Evolutionary conservation across 257 asterid genomes (phyloP), one percentile per base, ranked within the genome.

Genomic region (Nyctanthes arbortristis): DNA sequence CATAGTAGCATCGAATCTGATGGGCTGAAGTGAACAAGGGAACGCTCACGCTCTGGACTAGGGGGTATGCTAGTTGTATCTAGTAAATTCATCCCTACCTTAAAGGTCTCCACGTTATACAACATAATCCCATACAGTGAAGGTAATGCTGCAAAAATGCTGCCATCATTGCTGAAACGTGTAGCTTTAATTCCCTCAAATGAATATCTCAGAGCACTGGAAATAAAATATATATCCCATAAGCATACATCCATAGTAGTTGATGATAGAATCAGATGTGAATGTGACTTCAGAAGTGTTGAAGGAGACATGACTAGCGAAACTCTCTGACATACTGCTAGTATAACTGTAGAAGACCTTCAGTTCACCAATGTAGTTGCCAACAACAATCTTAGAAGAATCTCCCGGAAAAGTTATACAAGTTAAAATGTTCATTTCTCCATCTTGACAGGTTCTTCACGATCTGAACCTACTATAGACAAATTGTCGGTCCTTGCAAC

Each of bases 381-480:
- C 98, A 7, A 78, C 88, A 70, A 87, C 96, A 65, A 93, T 71
- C 79, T 86, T 88, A 5, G 96, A 83, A 73, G 92, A 82, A 77
- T 91, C 97, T 27, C 94, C 96, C 40, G 91, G 93, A 71, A 91
- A 91, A 63, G 96, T 59, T 68, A 87, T 73, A 75, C 97, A 93
- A 6, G 97, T 93, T 61, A 87, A 75, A 35, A 87, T 87, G 59
- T 87, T 80, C 25, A 70, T 67, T 45, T 89, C n/a, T n/a, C n/a
- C 97, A 69, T 90, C 98, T 55, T 96, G 84, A 78, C 97, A 93
- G 68, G 89, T 90, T 77, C 98, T 76, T 96, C 98, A 93, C 6
- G 98, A 97, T 76, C 98, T 82, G 79, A 93, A 90, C 72, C 98
- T 83, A 75, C 96, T 86, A 57, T 88, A 93, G 28, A 91, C 96